A percentile compares a stretch with the other conserved stretches of the same genome.
Evolutionary conservation across 352 stramenopile species (phyloP).

Genomic region (Globisporangium spinosum): DNA sequence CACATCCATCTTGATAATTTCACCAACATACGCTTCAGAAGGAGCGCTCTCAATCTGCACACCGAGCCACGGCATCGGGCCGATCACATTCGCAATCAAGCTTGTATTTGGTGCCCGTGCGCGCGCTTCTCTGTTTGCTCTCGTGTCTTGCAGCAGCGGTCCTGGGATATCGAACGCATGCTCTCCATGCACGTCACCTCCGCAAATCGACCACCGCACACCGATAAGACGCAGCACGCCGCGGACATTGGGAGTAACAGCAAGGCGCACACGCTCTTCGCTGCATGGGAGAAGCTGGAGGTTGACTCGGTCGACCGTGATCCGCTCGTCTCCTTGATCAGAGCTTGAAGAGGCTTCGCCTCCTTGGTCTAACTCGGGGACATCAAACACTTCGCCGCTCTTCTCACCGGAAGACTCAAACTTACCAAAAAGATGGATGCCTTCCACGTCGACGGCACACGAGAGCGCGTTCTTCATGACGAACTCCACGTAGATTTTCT

Average conservation of each 20-base stretch:
- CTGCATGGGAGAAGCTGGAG: slow-evolving; percentile 72
- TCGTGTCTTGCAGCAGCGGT: slow-evolving; percentile 75
- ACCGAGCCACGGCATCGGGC: slow-evolving; percentile 78
- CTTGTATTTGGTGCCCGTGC: slow-evolving; percentile 74
- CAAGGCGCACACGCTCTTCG: slow-evolving; percentile 69
- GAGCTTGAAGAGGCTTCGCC: too few relatives aligned
- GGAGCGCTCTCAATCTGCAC: slow-evolving; percentile 49
- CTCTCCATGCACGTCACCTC: slow-evolving; percentile 74
- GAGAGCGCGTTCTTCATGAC: slow-evolving; percentile 86
- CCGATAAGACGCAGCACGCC: slow-evolving; percentile 63
- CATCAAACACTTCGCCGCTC: slow-evolving; percentile 32
- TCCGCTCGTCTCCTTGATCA: slow-evolving; percentile 23
- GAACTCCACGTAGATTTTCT: slow-evolving; percentile 86
- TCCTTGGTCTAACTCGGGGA: slow-evolving; percentile 30
- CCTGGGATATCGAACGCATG: slow-evolving; percentile 81
- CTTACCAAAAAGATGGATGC: slow-evolving; percentile 79
- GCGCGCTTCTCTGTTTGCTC: slow-evolving; percentile 62
- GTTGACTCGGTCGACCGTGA: slow-evolving; percentile 66
- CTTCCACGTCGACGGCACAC: slow-evolving; percentile 74
- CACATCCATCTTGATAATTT: slow-evolving; percentile 57
- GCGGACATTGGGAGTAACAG: slow-evolving; percentile 51
- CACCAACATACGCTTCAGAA: slow-evolving; percentile 50
- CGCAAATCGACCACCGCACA: slow-evolving; percentile 82
- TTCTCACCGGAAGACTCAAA: slow-evolving; percentile 36
- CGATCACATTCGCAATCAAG: slow-evolving; percentile 67